Conservation (phyloP, 1,284 basidiomycete genomes). For the Xerocomus minutiporus region DNA sequence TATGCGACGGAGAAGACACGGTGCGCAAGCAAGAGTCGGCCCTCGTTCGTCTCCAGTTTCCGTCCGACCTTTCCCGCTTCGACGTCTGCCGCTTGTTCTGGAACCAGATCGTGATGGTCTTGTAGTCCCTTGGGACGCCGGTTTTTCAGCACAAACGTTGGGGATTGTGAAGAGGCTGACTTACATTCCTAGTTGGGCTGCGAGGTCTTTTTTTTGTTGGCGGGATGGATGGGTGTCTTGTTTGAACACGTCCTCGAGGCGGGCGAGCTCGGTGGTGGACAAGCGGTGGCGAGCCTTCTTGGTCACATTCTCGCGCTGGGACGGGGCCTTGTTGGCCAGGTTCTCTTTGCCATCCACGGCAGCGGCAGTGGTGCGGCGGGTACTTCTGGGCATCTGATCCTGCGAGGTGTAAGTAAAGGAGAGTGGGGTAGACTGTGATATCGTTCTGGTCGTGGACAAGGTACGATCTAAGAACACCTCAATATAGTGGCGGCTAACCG, state of each 20-base stretch:
- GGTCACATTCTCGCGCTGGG: not conserved
- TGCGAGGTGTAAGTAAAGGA: conserved; percentile 7
- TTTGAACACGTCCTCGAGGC: conserved; percentile 38
- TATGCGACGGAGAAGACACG: conserved; percentile 31
- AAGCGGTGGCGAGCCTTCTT: conserved; percentile 38
- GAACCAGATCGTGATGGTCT: conserved; percentile 49
- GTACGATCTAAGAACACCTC: not conserved
- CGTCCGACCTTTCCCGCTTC: conserved; percentile 31
- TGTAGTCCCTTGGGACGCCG: conserved; percentile 32
- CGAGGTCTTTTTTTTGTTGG: conserved; percentile 37
- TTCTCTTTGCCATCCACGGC: conserved; percentile 18
- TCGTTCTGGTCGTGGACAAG: not conserved
- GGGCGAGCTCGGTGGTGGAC: conserved; percentile 36
- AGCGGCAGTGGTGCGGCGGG: conserved; percentile 19
- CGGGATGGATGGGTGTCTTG: conserved; percentile 39
- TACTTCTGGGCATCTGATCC: conserved; percentile 21
- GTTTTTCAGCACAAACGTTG: too few relatives aligned
- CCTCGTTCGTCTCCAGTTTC: not conserved
- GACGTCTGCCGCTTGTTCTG: conserved; percentile 47
- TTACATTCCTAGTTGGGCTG: conserved; percentile 38
- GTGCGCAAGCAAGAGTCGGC: conserved; percentile 22
- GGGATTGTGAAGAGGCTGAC: conserved; percentile 9
- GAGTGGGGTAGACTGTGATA: conserved; percentile 23
- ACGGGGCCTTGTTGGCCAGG: not conserved
- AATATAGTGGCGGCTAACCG: conserved; percentile 18